phyloP scores from a whole-genome alignment of 192 early-diverging fungal species.

The Helicostylum pulchrum region DNA sequence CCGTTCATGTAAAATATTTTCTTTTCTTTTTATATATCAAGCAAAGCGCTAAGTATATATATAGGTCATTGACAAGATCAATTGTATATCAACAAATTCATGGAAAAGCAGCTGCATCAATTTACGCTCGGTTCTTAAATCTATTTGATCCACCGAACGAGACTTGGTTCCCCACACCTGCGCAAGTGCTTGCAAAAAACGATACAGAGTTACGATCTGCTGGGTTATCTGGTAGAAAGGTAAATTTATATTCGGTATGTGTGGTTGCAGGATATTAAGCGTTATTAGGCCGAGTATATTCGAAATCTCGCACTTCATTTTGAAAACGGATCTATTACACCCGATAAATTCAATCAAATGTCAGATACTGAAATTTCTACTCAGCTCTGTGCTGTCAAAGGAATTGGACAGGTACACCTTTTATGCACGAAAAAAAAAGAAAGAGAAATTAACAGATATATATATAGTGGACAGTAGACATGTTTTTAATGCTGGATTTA shows the following conservation, averaged over 20 bases:
- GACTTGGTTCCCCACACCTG: slow-evolving; percentile 52
- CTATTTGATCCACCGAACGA: slow-evolving; percentile 39
- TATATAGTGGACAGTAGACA: slow-evolving; percentile 63
- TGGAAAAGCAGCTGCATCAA: slow-evolving; percentile 64
- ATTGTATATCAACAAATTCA: slow-evolving; percentile 73
- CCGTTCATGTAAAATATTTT: slow-evolving; percentile 24
- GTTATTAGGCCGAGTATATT: slow-evolving; percentile 62
- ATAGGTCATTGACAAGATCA: slow-evolving; percentile 36
- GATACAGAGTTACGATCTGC: slow-evolving; percentile 30
- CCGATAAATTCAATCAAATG: slow-evolving; percentile 45
- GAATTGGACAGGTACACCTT: slow-evolving; percentile 53
- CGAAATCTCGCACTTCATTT: slow-evolving; percentile 60
- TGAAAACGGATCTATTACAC: slow-evolving; percentile 47
- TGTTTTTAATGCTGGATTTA: slow-evolving; percentile 68
- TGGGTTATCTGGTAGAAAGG: slow-evolving; percentile 49
- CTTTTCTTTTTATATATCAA: too few species aligned
- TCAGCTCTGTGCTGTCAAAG: slow-evolving; percentile 53
- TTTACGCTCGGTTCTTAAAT: slow-evolving; percentile 51
- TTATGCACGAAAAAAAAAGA: neutral
- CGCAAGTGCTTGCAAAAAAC: slow-evolving; percentile 35
- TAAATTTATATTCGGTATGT: slow-evolving; percentile 28
- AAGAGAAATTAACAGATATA: neutral
- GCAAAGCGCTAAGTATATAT: too few species aligned
- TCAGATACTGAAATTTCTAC: slow-evolving; percentile 54
- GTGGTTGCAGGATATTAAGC: slow-evolving; percentile 11